Percentiles rank a stretch among this genome's conserved stretches.
Conservation (phyloP, 108 stramenopile genomes). For the Skeletonema costatum region DNA sequence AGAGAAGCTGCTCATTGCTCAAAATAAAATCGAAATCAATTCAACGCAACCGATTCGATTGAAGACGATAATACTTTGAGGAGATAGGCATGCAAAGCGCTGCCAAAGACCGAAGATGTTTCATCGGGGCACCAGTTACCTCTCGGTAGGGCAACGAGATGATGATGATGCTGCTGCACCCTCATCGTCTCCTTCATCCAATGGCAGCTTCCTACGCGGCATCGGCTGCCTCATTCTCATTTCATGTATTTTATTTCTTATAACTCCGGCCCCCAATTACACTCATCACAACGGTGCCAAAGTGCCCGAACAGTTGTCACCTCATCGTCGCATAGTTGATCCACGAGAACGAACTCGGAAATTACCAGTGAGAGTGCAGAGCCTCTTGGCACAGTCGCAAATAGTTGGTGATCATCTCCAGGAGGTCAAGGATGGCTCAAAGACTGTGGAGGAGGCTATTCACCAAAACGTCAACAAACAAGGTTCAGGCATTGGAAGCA, state of each 20-base stretch:
- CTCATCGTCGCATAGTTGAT: slow-evolving; percentile 5
- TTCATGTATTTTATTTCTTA: slow-evolving; percentile 12
- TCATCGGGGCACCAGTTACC: slow-evolving; percentile 30
- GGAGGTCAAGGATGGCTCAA: slow-evolving; percentile 75
- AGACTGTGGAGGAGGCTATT: slow-evolving; percentile 79
- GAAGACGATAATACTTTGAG: too few species aligned
- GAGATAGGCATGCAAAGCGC: not conserved
- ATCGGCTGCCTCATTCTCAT: slow-evolving; percentile 23
- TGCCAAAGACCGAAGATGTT: not conserved
- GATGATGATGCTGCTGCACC: not conserved
- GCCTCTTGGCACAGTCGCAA: slow-evolving; percentile 59
- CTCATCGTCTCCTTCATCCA: not conserved
- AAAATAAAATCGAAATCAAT: too few species aligned
- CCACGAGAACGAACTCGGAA: slow-evolving; percentile 41
- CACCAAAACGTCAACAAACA: slow-evolving; percentile 27
- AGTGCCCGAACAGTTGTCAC: not conserved
- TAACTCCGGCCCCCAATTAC: slow-evolving; percentile 24
- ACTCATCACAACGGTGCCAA: slow-evolving; percentile 17
- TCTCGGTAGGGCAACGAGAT: slow-evolving; percentile 5
- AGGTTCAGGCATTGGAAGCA: slow-evolving; percentile 37
- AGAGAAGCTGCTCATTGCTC: too few species aligned
- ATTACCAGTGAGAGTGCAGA: slow-evolving; percentile 52
- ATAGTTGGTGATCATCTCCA: slow-evolving; percentile 77
- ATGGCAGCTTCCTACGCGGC: slow-evolving; percentile 8
- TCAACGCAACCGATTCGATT: too few species aligned